Base-by-base conservation (phyloP, 345 rosid species). In the Angophora floribunda region DNA sequence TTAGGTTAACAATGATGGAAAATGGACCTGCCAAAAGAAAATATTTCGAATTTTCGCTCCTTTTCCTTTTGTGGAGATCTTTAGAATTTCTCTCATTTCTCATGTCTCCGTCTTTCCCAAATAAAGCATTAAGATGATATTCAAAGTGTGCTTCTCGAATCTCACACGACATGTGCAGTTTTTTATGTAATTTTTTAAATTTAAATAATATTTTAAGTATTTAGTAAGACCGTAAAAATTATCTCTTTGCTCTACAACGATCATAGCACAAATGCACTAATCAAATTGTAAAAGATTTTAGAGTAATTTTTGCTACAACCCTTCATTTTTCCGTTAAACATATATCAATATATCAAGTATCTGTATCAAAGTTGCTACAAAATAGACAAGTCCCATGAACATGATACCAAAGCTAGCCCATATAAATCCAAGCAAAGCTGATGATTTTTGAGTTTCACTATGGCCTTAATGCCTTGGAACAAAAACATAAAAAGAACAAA, bases 391-490 rank as follows among this genome's bases (percentile, higher is more conserved):
- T 57, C 32, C 7, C 16, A 16, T 8, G 45, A 32, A 36, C 45
- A 4, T 4, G 24, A 32, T 32, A 9, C 21, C 24, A 32, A 16
- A 3, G 47, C 2, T 4, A 5, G 32, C 19, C 11, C 45, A 32
- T 70, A 30, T 32, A 17, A 70, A 32, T 32, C 26, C 24, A 75
- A 36, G 49, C 9, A 19, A 36, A 36, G 47, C 2, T 26, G 2
- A 9, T 4, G 13, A 10, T 7, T 4, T 17, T 4, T 17, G 19
- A 5, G 6, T 2, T 75, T 41, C 4, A 75, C 0, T 0, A 14
- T 41, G 49, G 4, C 28, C 7, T 36, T 1, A 75, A 19, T 21
- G 13, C 6, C 49, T 41, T 0, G 22, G 19, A 75, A 36, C 26
- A 67, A 16, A 16, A 32, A 32, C 7, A 63, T 4, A n/a, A 70